Evolutionary conservation across 2,329 filamentous ascomycete species (phyloP).

Genomic region (Pseudogymnoascus sp.): DNA sequence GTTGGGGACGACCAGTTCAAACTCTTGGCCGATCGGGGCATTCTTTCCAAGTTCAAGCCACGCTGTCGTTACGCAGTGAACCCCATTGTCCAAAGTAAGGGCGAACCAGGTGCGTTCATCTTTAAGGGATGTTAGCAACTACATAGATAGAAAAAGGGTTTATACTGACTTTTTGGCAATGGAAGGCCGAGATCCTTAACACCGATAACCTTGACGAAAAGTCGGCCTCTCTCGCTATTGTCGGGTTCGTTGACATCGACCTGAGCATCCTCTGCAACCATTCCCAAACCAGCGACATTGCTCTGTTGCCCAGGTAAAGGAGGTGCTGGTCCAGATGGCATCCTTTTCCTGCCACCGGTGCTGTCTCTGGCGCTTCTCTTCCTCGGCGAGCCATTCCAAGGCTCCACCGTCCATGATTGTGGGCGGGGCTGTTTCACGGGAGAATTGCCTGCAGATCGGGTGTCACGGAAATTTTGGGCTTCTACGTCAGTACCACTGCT

Average conservation of each 20-base stretch:
- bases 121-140: constrained; percentile 31
- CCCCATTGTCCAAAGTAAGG: constrained; percentile 92
- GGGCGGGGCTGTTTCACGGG: constrained; percentile 69
- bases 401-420: constrained; percentile 92
- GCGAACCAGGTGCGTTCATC: constrained; percentile 91
- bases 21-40: constrained; percentile 94
- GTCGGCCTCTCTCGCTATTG: constrained; percentile 73
- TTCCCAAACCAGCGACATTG: constrained; percentile 53
- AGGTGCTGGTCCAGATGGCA: constrained; percentile 52
- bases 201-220: constrained; percentile 98
- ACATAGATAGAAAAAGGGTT: not conserved
- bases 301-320: constrained; percentile 84
- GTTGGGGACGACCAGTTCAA: constrained; percentile 92
- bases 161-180: constrained; percentile 69
- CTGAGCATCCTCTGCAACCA: constrained; percentile 59
- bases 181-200: constrained; percentile 93
- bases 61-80: constrained; percentile 94
- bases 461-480: constrained; percentile 43
- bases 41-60: constrained; percentile 89
- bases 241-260: constrained; percentile 39
- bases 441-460: constrained; percentile 57
- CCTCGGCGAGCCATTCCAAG: constrained; percentile 79
- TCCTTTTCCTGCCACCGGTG: constrained; percentile 34
- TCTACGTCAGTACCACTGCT: constrained; percentile 56
- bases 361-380: constrained; percentile 56